Evolutionary conservation across 2,329 filamentous ascomycete species (phyloP).

Genomic region (Fusarium citri): DNA sequence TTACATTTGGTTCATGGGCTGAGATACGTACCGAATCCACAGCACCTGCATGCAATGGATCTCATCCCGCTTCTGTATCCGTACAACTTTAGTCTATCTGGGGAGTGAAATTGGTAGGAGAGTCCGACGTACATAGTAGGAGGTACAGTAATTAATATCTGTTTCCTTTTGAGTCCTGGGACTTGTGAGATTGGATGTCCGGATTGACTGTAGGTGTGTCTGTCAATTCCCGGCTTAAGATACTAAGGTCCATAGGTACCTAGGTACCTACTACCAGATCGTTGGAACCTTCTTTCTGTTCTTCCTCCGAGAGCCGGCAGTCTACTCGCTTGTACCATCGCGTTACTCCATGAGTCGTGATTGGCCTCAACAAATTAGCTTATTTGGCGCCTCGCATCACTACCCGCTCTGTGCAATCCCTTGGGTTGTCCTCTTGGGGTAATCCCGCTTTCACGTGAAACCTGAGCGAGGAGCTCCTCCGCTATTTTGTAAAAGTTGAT

Average conservation of each 20-base stretch:
- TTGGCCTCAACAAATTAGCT: conserved; percentile 32
- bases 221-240: neutral
- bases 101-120: conserved; percentile 17
- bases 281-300: too few relatives aligned
- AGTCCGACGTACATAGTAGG: conserved; percentile 1
- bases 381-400: conserved; percentile 25
- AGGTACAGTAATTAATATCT: neutral
- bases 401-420: conserved; percentile 8
- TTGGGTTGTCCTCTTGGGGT: conserved; percentile 13
- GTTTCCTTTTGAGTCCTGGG: neutral
- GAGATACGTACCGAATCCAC: conserved; percentile 33
- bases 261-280: too few relatives aligned
- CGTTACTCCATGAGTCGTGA: conserved; percentile 9
- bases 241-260: too few relatives aligned
- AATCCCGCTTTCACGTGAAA: conserved; percentile 34
- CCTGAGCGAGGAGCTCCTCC: conserved; percentile 21
- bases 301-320: too few relatives aligned
- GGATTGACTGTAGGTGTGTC: neutral
- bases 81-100: neutral
- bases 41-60: conserved; percentile 7
- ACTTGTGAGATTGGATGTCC: neutral
- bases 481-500: neutral
- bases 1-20: conserved; percentile 36
- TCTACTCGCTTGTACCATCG: conserved; percentile 12
- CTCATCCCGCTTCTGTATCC: conserved; percentile 5